A percentile compares a stretch with the other conserved stretches of the same genome.
These are phyloP conservation scores for Penicillium concentricum DNA, from an alignment of 2,329 filamentous ascomycete species.

Conservation along the genomic window DNA sequence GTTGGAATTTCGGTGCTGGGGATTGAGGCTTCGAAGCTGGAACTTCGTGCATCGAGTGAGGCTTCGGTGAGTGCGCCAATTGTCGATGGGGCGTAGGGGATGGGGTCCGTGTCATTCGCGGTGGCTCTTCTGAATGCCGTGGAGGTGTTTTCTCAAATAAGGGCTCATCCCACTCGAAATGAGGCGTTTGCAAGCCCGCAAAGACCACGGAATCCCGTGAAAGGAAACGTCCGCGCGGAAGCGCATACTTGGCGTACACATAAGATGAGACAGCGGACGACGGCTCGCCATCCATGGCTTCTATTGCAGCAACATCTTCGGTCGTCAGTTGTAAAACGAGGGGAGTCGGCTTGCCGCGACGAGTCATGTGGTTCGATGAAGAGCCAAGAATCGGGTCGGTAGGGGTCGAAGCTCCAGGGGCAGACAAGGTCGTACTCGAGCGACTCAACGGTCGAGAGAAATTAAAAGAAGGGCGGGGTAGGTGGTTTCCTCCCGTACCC, in stretches of 20 bases:
- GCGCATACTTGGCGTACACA: constrained; percentile 77
- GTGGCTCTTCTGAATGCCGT: constrained; percentile 24
- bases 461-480: constrained; percentile 79
- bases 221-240: constrained; percentile 78
- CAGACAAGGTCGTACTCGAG: constrained; percentile 41
- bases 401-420: constrained; percentile 27
- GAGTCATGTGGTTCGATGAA: constrained; percentile 24
- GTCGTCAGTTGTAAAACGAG: constrained; percentile 31
- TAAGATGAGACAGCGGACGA: constrained; percentile 66
- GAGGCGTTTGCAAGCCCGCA: constrained; percentile 54
- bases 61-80: constrained; percentile 26
- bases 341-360: constrained; percentile 32
- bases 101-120: constrained; percentile 29
- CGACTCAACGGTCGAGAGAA: constrained; percentile 86
- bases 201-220: constrained; percentile 66
- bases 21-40: background rate
- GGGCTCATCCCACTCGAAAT: constrained; percentile 65
- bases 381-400: constrained; percentile 37
- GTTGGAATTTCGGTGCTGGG: background rate
- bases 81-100: constrained; percentile 30
- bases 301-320: constrained; percentile 17
- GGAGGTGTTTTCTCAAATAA: constrained; percentile 43
- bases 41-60: constrained; percentile 31
- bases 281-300: constrained; percentile 28
- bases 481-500: constrained; percentile 49